Evolutionary conservation across 2,329 filamentous ascomycete genomes (phyloP).

Genomic region (Pseudocercospora fuligena): DNA sequence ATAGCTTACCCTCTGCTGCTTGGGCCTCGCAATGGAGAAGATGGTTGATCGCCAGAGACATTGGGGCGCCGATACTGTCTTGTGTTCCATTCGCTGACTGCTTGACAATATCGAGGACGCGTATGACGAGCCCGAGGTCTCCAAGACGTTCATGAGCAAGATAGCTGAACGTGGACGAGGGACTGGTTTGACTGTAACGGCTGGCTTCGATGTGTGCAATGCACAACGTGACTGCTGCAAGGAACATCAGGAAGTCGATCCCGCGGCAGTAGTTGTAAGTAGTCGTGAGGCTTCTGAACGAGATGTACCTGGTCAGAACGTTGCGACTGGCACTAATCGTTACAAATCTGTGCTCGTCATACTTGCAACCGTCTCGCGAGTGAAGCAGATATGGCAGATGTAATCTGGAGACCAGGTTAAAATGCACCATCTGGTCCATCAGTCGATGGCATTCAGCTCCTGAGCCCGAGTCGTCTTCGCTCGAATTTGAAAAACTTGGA

Average conservation of each 20-base stretch:
- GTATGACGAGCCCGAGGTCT: not conserved
- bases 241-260: slow-evolving; percentile 14
- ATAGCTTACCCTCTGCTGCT: not conserved
- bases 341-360: not conserved
- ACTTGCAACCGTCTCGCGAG: not conserved
- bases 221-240: slow-evolving; percentile 2
- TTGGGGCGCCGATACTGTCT: not conserved
- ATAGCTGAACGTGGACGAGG: not conserved
- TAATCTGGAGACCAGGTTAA: not conserved
- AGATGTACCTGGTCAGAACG: not conserved
- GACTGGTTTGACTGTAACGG: not conserved
- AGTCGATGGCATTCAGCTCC: not conserved
- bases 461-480: not conserved
- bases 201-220: slow-evolving; percentile 6
- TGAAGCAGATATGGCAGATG: slow-evolving; percentile 2
- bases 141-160: slow-evolving; percentile 11
- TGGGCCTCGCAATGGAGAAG: not conserved
- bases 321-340: slow-evolving; percentile 3
- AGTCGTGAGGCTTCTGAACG: not conserved
- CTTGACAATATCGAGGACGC: not conserved
- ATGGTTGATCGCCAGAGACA: not conserved
- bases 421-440: slow-evolving; percentile 9
- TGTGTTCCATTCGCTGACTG: not conserved
- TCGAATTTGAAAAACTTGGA: not conserved
- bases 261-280: slow-evolving; percentile 9